phyloP scores from a whole-genome alignment of 2,329 filamentous ascomycete genomes.

The Tricladium varicosporioides region DNA sequence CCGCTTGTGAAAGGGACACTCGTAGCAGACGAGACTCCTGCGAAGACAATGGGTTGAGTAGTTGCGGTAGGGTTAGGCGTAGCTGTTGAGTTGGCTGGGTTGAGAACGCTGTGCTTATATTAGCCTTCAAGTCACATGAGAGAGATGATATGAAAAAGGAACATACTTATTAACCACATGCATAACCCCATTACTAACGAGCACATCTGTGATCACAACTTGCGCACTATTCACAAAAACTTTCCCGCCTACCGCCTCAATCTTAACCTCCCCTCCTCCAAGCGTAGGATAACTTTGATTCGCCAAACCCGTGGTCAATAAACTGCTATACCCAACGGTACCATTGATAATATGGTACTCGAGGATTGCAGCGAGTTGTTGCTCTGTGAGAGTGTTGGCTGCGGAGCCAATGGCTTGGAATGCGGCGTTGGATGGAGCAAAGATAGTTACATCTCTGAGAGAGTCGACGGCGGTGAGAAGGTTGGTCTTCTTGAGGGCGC shows the following conservation, averaged over 20 bases:
- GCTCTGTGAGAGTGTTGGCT: conserved; percentile 20
- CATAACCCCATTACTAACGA: conserved; percentile 34
- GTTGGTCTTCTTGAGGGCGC: conserved; percentile 32
- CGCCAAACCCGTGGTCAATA: conserved; percentile 35
- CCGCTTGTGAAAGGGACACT: conserved; percentile 13
- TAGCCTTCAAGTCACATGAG: not conserved
- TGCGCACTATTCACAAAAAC: conserved; percentile 39
- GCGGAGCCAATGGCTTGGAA: conserved; percentile 33
- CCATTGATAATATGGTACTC: conserved; percentile 34
- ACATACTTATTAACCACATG: conserved; percentile 35
- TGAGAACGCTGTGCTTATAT: conserved; percentile 11
- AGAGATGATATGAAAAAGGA: not conserved
- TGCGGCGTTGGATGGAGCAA: conserved; percentile 33
- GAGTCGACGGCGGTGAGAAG: conserved; percentile 36
- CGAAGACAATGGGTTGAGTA: conserved; percentile 11
- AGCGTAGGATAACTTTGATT: conserved; percentile 34
- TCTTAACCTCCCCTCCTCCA: conserved; percentile 25
- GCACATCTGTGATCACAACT: conserved; percentile 35
- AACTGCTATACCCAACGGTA: conserved; percentile 27
- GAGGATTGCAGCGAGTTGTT: conserved; percentile 29
- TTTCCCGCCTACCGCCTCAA: conserved; percentile 32
- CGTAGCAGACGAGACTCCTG: not conserved
- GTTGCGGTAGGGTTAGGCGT: conserved; percentile 9
- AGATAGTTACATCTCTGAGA: conserved; percentile 49
- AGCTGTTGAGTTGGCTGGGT: conserved; percentile 17